Conservation (phyloP, 768 basidiomycete genomes). For the Leccinum arenicola region DNA sequence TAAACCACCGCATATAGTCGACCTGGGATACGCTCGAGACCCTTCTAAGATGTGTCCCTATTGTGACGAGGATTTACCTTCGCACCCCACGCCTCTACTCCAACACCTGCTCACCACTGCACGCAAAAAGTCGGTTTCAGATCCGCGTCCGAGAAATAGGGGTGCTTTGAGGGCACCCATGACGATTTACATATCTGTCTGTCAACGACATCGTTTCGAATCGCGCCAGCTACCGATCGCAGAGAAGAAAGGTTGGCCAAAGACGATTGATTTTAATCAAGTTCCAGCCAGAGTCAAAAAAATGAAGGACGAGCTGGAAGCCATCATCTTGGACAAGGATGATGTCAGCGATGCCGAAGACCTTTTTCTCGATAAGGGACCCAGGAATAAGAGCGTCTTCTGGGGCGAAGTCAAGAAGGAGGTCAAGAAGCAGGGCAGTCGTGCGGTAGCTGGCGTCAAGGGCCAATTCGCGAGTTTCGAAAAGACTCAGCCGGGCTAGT, state of each 20-base stretch:
- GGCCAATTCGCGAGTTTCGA: conserved; percentile 80
- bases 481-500: conserved; percentile 89
- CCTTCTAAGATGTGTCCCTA: conserved; percentile 75
- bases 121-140: conserved; percentile 50
- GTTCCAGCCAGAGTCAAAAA: conserved; percentile 52
- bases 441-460: conserved; percentile 61
- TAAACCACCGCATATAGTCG: conserved; percentile 37
- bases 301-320: conserved; percentile 47
- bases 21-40: conserved; percentile 50
- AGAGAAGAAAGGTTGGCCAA: conserved; percentile 72
- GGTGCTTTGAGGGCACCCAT: conserved; percentile 55
- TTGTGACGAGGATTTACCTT: conserved; percentile 71
- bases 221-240: conserved; percentile 70
- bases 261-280: conserved; percentile 58
- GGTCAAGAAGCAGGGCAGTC: conserved; percentile 61
- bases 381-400: conserved; percentile 51
- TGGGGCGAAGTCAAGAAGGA: conserved; percentile 67
- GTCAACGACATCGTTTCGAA: conserved; percentile 80
- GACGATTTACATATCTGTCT: conserved; percentile 60
- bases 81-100: conserved; percentile 57
- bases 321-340: conserved; percentile 49
- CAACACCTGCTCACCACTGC: conserved; percentile 50
- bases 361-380: conserved; percentile 15
- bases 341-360: conserved; percentile 22
- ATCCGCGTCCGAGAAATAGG: conserved; percentile 67